Conservation (phyloP, 2,329 filamentous ascomycete genomes). For the Monosporascus sp. region DNA sequence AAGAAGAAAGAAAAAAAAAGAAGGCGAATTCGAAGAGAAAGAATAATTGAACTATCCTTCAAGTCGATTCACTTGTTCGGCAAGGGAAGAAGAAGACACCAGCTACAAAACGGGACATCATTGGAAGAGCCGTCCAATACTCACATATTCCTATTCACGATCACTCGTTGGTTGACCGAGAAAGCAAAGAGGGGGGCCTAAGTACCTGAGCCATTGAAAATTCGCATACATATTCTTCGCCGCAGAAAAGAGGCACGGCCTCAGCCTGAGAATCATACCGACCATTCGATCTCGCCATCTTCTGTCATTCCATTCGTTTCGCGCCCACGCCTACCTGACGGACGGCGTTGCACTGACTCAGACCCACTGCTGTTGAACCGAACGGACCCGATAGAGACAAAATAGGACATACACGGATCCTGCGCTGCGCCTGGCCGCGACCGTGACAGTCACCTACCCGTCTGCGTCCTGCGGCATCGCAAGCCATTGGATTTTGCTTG, state of each 20-base stretch:
- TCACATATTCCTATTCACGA: neutral
- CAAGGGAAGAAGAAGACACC: neutral
- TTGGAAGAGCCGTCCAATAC: neutral
- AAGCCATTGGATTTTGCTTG: slow-evolving; percentile 15
- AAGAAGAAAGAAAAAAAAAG: slow-evolving; percentile 6
- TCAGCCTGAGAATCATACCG: slow-evolving; percentile 19
- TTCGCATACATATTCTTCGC: slow-evolving; percentile 10
- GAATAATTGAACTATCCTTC: slow-evolving; percentile 4
- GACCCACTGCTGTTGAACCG: slow-evolving; percentile 20
- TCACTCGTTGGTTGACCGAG: neutral
- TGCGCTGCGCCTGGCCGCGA: slow-evolving; percentile 19
- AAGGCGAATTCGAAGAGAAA: slow-evolving; percentile 6
- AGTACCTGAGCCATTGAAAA: neutral
- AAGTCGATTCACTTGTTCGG: neutral
- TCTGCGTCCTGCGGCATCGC: slow-evolving; percentile 18
- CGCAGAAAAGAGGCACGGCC: slow-evolving; percentile 14
- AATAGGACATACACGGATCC: slow-evolving; percentile 12
- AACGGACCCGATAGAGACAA: slow-evolving; percentile 11
- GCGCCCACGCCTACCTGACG: neutral
- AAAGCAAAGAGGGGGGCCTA: slow-evolving; percentile 1
- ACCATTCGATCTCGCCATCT: slow-evolving; percentile 12
- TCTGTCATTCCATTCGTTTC: slow-evolving; percentile 16
- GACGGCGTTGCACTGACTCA: slow-evolving; percentile 25
- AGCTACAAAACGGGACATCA: neutral
- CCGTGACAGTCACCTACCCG: slow-evolving; percentile 4